Percentiles rank a stretch among this genome's conserved stretches.
phyloP scores from a whole-genome alignment of 768 basidiomycete species.

The Nidula microcarpa region DNA sequence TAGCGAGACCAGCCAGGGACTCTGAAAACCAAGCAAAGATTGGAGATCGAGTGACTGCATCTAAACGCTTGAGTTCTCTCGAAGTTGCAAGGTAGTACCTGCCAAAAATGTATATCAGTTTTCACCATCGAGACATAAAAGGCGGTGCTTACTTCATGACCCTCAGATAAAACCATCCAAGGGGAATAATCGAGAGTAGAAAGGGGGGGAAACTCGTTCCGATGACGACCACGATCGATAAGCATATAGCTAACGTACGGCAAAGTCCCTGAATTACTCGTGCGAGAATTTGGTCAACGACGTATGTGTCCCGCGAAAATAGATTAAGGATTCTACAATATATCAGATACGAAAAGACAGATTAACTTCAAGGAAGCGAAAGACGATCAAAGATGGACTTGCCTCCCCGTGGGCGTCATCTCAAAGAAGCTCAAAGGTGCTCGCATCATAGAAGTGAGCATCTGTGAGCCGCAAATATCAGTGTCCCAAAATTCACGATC shows the following conservation, averaged over 20 bases:
- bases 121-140: background rate
- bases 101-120: constrained; percentile 1
- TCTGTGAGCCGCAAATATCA: constrained; percentile 34
- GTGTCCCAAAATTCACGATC: background rate
- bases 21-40: constrained; percentile 91
- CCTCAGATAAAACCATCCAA: constrained; percentile 74
- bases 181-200: constrained; percentile 67
- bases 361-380: background rate
- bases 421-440: constrained; percentile 91
- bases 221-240: constrained; percentile 70
- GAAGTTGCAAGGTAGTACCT: constrained; percentile 89
- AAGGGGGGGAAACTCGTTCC: constrained; percentile 81
- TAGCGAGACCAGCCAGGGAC: constrained; percentile 70
- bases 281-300: constrained; percentile 80
- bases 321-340: constrained; percentile 75
- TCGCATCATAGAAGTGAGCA: constrained; percentile 76
- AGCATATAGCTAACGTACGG: constrained; percentile 57
- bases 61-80: constrained; percentile 84
- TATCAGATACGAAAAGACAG: background rate
- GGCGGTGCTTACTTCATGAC: constrained; percentile 66
- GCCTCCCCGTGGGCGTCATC: constrained; percentile 82
- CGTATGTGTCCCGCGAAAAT: constrained; percentile 86
- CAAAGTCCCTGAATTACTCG: constrained; percentile 71
- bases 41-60: constrained; percentile 85
- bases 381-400: constrained; percentile 7